Evolutionary conservation across 192 early-diverging fungal species (phyloP).

Genomic region (Spizellomyces sp.): DNA sequence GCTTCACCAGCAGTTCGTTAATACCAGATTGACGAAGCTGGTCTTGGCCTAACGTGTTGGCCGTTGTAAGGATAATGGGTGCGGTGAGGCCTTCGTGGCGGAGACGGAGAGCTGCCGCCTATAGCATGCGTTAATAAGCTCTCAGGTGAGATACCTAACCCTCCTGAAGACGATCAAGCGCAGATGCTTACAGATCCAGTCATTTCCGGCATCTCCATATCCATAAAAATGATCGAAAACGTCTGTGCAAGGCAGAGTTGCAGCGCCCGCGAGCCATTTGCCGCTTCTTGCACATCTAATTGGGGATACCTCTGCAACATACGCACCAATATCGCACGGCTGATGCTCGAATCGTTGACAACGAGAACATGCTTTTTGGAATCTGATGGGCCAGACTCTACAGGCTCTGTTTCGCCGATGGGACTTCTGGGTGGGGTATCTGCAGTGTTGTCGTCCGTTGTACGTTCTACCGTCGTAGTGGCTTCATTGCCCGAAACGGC

Average conservation of each 20-base stretch:
- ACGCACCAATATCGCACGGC: slow-evolving; percentile 12
- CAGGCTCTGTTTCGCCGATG: background rate
- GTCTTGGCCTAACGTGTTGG: background rate
- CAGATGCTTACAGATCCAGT: slow-evolving; percentile 1
- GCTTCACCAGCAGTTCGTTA: slow-evolving; percentile 9
- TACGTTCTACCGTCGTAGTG: background rate
- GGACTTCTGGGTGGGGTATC: background rate
- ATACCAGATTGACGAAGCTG: background rate
- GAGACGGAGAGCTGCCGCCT: slow-evolving; percentile 8
- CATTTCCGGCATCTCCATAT: slow-evolving; percentile 19
- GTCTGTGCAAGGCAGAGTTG: slow-evolving; percentile 5
- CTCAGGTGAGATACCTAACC: background rate
- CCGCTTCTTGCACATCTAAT: slow-evolving; percentile 13
- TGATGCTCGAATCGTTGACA: slow-evolving; percentile 20
- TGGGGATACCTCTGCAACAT: slow-evolving; percentile 22
- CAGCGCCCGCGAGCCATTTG: slow-evolving; percentile 19
- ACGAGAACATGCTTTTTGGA: slow-evolving; percentile 3
- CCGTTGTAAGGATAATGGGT: slow-evolving; percentile 28
- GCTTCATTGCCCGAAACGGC: background rate
- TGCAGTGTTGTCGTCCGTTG: background rate
- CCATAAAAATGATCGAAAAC: slow-evolving; percentile 16
- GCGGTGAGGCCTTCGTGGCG: slow-evolving; percentile 15
- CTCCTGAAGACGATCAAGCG: background rate
- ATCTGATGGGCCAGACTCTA: too few species aligned
- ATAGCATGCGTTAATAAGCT: background rate